phyloP scores from a whole-genome alignment of 2,329 filamentous ascomycete genomes.

The Fusarium fracticaudum region DNA sequence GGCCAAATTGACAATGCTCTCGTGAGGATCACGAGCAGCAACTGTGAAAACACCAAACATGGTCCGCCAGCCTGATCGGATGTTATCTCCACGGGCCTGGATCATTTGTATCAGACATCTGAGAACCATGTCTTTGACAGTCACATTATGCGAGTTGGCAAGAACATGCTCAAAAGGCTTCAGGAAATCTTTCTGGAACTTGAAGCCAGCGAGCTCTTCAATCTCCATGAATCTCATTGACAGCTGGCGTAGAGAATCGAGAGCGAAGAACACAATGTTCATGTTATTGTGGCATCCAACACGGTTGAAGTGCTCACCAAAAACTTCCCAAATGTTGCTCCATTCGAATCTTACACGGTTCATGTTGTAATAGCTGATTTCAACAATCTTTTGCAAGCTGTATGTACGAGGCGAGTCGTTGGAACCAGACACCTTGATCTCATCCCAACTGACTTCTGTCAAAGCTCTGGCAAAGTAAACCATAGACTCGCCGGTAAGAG shows the following conservation, averaged over 20 bases:
- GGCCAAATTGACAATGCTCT: slow-evolving; percentile 94
- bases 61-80: slow-evolving; percentile 96
- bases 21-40: slow-evolving; percentile 90
- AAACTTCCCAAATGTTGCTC: slow-evolving; percentile 96
- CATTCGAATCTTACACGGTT: slow-evolving; percentile 97
- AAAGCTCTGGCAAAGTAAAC: slow-evolving; percentile 93
- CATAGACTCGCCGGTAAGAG: slow-evolving; percentile 92
- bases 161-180: slow-evolving; percentile 99
- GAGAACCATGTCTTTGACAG: slow-evolving; percentile 97
- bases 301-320: slow-evolving; percentile 98
- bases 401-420: slow-evolving; percentile 97
- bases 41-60: slow-evolving; percentile 99
- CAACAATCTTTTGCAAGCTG: slow-evolving; percentile 96
- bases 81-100: slow-evolving; percentile 94
- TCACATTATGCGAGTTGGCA: slow-evolving; percentile 87
- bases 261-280: slow-evolving; percentile 94
- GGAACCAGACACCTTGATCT: slow-evolving; percentile 96
- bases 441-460: slow-evolving; percentile 97
- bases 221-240: slow-evolving; percentile 99
- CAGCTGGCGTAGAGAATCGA: slow-evolving; percentile 93
- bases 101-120: slow-evolving; percentile 99
- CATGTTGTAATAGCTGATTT: slow-evolving; percentile 99
- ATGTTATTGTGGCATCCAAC: slow-evolving; percentile 98
- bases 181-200: slow-evolving; percentile 99
- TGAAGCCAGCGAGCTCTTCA: slow-evolving; percentile 96